Evolutionary conservation across 805 yeast genomes (phyloP).

Genomic region (Ogataea degrootiae): DNA sequence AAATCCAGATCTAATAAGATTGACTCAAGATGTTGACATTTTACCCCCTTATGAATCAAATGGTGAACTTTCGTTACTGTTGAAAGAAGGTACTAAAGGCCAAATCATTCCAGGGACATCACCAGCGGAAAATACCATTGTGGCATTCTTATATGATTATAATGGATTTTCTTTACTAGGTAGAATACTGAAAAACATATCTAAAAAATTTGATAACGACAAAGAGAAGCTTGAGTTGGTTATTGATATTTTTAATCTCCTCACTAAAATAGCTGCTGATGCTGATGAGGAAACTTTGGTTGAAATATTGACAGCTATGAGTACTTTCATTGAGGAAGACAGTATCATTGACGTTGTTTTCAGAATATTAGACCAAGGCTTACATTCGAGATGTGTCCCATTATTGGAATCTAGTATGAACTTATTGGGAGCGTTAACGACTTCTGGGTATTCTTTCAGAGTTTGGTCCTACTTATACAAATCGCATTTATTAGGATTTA

Average conservation of each 20-base stretch:
- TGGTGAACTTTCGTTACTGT: constrained; percentile 40
- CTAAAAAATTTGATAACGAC: constrained; percentile 35
- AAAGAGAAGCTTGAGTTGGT: constrained; percentile 37
- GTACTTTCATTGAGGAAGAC: constrained; percentile 29
- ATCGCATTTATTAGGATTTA: constrained; percentile 58
- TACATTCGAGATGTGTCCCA: constrained; percentile 48
- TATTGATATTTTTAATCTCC: constrained; percentile 45
- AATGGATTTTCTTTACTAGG: constrained; percentile 90
- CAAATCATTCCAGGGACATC: constrained; percentile 50
- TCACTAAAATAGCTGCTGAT: constrained; percentile 42
- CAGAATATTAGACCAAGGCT: constrained; percentile 62
- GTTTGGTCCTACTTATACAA: constrained; percentile 77
- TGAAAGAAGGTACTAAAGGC: constrained; percentile 60
- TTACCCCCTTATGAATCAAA: constrained; percentile 47
- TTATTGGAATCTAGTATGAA: constrained; percentile 42
- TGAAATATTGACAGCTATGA: constrained; percentile 29
- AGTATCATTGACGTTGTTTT: constrained; percentile 50
- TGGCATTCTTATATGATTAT: constrained; percentile 66
- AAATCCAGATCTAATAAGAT: constrained; percentile 44
- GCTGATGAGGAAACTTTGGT: constrained; percentile 28
- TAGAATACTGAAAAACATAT: constrained; percentile 62
- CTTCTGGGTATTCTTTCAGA: constrained; percentile 49
- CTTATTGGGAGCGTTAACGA: constrained; percentile 43
- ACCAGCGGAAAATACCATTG: constrained; percentile 27
- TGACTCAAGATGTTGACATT: constrained; percentile 38